Base-by-base conservation (phyloP, 2,329 filamentous ascomycete species). In the Aphanocladium album region DNA sequence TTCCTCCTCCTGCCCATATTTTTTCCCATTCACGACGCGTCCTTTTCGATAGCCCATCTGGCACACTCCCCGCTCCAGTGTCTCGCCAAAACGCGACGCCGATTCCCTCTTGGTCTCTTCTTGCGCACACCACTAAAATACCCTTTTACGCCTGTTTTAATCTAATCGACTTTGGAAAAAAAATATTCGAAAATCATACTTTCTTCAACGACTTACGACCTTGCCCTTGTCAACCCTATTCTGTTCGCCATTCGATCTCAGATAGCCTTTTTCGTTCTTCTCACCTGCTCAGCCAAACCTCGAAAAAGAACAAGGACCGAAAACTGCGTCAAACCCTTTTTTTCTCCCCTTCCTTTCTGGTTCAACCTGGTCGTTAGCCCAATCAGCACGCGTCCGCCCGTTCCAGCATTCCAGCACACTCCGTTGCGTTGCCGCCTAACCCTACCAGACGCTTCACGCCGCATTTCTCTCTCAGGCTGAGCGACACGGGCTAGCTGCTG, bases 391-490 rank as follows among this genome's bases (percentile, higher is more conserved):
- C 56, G 56, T 51, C 45, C 35, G 19, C 16, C 25, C 49, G 51
- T 58, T 58, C 56, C 46, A 58, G 56, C 35, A 30, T 46, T n/a
- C n/a, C n/a, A n/a, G n/a, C n/a, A n/a, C n/a, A n/a, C 23, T 47
- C 3, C 23, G 33, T 58, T 12, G 46, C 43, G 23, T 21, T 43
- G 56, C 46, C 50, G 56, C 46, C 56, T 37, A 50, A 58, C 46
- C 47, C n/a, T 39, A 51, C 25, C 25, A 21, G 21, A 47, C 41
- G 35, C 43, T 39, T 12, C 43, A 9, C 43, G 54, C 54, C 27
- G 54, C 54, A 49, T 17, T 47, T 57, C 27, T 8, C 45, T 43
- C 35, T 49, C 35, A 7, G 46, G 35, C 56, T 41, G 27, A 37
- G 41, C 41, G 12, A 35, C 25, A n/a, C 54, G 14, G 14, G 21